Base-by-base conservation (phyloP, 768 basidiomycete species). In the Rhodotorula diobovata region DNA sequence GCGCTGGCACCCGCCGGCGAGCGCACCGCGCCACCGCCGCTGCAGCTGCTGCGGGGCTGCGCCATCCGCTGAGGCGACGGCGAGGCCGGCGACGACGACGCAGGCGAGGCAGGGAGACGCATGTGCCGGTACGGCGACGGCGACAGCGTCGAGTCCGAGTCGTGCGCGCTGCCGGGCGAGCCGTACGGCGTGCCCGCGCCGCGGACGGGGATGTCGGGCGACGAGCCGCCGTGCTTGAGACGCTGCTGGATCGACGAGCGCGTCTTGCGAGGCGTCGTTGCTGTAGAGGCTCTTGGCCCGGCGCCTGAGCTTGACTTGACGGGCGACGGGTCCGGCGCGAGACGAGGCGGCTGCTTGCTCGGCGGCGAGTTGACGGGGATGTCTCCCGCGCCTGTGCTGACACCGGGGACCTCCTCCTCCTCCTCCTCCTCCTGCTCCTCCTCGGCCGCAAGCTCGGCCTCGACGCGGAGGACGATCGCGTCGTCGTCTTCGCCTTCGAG, bases 401-500 rank as follows among this genome's bases (percentile, higher is more conserved):
- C 45, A 5, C 39, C 35, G 23, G 41, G 37, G 20, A 37, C 18
- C 16, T 41, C n/a, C n/a, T n/a, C n/a, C n/a, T n/a, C n/a, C n/a
- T n/a, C n/a, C n/a, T n/a, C n/a, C n/a, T n/a, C n/a, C n/a, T n/a
- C n/a, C n/a, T n/a, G n/a, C n/a, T n/a, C 9, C 14, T 59, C n/a
- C 60, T 61, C 60, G 45, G 11, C 32, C 23, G 32, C 57, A 30
- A 66, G 41, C 48, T 66, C 56, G 9, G 50, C 46, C 23, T 66
- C 57, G 37, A 66, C 65, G 9, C 65, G 46, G n/a, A 4, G 35
- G 12, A 66, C 18, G 45, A 66, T 57, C 25, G 12, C 4, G 6
- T 51, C 51, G 34, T 67, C 66, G 21, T 70, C 68, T 35, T 64
- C 58, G 8, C 68, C 68, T 30, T 70, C 68, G 32, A 70, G 58